These are phyloP conservation scores for Cicer arietinum DNA, from an alignment of 306 rosid species.

Conservation along the genomic window DNA sequence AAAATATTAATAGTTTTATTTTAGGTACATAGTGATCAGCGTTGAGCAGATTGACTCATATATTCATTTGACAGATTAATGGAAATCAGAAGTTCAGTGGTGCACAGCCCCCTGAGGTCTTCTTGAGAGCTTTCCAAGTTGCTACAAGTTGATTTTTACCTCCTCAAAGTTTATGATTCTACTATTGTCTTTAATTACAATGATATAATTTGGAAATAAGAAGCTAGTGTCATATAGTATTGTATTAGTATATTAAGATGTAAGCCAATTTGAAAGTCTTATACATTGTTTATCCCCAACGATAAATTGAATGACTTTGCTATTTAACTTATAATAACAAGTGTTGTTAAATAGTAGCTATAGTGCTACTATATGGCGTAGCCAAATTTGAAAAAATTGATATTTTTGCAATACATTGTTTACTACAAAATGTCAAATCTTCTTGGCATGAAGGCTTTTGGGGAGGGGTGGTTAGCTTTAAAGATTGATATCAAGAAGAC, in stretches of 20 bases:
- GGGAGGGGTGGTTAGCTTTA: too few relatives aligned
- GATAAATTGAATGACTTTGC: conserved; percentile 17
- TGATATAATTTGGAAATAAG: conserved; percentile 24
- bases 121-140: conserved; percentile 71
- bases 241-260: not conserved
- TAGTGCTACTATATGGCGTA: too few relatives aligned
- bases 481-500: too few relatives aligned
- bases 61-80: conserved; percentile 67
- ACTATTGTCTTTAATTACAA: not conserved
- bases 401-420: not conserved
- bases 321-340: not conserved
- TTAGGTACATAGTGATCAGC: not conserved
- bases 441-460: too few relatives aligned
- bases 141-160: conserved; percentile 51
- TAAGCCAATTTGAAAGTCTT: not conserved
- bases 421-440: too few relatives aligned
- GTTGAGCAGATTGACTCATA: conserved; percentile 11
- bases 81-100: conserved; percentile 71
- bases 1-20: conserved; percentile 19
- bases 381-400: not conserved
- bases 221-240: not conserved
- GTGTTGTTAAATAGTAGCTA: too few relatives aligned
- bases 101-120: conserved; percentile 77
- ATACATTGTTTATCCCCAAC: conserved; percentile 3
- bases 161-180: not conserved